A percentile compares a stretch with the other conserved stretches of the same genome.
Evolutionary conservation across 306 rosid species (phyloP).

Genomic region (Gleditsia sinensis): DNA sequence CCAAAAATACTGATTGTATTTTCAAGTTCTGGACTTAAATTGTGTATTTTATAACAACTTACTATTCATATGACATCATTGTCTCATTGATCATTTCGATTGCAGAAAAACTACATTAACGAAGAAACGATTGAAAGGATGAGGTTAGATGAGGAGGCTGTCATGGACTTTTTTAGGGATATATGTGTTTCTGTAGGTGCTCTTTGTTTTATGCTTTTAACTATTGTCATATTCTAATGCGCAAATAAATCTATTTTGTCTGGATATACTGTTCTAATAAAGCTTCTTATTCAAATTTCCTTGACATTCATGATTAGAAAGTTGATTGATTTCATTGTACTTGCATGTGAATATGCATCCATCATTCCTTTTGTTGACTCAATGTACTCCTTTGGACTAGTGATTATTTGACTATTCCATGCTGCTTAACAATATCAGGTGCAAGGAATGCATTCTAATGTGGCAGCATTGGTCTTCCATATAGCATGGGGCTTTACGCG

Average conservation of each 20-base stretch:
- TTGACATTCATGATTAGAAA: constrained; percentile 60
- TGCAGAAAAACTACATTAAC: constrained; percentile 84
- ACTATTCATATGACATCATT: constrained; percentile 32
- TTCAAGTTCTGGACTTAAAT: constrained; percentile 10
- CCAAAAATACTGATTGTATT: background rate
- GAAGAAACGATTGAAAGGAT: constrained; percentile 96
- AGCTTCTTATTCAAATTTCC: constrained; percentile 29
- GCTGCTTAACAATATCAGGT: constrained; percentile 48
- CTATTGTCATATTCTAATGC: constrained; percentile 8
- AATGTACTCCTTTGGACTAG: background rate
- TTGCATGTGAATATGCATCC: background rate
- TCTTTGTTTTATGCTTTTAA: constrained; percentile 18
- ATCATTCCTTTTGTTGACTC: constrained; percentile 1
- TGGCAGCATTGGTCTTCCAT: constrained; percentile 65
- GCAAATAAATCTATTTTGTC: constrained; percentile 10
- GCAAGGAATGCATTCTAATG: constrained; percentile 87
- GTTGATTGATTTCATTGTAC: constrained; percentile 49
- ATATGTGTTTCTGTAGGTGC: constrained; percentile 80
- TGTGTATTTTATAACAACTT: constrained; percentile 15
- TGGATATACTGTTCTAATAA: constrained; percentile 14
- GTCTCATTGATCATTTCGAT: constrained; percentile 29
- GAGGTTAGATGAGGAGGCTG: constrained; percentile 96
- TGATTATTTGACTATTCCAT: constrained; percentile 22
- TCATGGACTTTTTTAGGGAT: constrained; percentile 95
- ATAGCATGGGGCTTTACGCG: constrained; percentile 81